Base-by-base conservation (phyloP, 2,329 filamentous ascomycete genomes). In the Leptographium wingfieldii region DNA sequence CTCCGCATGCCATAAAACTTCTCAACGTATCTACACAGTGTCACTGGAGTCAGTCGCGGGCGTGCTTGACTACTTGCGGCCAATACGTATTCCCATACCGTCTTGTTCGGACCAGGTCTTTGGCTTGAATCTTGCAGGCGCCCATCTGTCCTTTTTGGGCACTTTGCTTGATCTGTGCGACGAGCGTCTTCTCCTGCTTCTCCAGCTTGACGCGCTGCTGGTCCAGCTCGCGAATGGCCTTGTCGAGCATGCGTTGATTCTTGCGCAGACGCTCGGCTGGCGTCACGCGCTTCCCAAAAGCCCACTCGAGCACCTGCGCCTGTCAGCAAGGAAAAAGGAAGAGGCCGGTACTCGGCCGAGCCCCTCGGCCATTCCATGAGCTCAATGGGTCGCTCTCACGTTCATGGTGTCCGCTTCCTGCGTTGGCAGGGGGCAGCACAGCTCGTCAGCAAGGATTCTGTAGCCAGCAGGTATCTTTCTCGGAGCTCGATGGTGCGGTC, bases 1-100 rank as follows among this genome's bases (percentile, higher is more conserved):
- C 92, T 97, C 66, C 91, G 86, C 92, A 99, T 97, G 69, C 90
- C 87, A 71, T 96, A 97, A 76, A 99, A 99, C 74, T 97, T 97
- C 74, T 96, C 91, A 61, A 99, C 87, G 68, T 96, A 96, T 72
- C 90, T 89, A 22, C 22, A 64, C 49, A 14, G 27, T 14, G 38
- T 12, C 38, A 14, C 22, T 7, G 0, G 3, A n/a, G 25, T 31
- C 40, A 48, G 27, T 56, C 33, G n/a, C 22, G 4, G 14, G 11
- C n/a, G 9, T 22, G 12, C 5, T 31, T 16, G 25, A 16, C 27
- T 16, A 12, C 25, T 29, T 14, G 49, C 11, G 14, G 25, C 12
- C 3, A 29, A 31, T 29, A 27, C 25, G 49, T 14, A 61, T 71
- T 60, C 71, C 9, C 54, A 14, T 49, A 89, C 84, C 87, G 83